phyloP scores from a whole-genome alignment of 108 stramenopile species.

The Cyclotella sp. region DNA sequence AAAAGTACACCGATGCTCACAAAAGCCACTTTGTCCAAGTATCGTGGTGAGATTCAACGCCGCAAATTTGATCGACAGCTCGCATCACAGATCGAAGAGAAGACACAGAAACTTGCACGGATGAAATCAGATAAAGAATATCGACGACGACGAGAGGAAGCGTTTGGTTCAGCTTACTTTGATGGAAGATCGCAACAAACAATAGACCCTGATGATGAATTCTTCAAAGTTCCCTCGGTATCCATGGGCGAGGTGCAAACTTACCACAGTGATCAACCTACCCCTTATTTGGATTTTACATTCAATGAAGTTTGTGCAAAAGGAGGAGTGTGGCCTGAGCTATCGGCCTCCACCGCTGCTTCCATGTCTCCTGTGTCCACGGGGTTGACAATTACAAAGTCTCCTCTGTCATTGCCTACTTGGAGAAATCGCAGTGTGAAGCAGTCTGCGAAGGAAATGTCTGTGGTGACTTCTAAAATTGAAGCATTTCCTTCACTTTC shows the following conservation, averaged over 20 bases:
- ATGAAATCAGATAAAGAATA: conserved; percentile 50
- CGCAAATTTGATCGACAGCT: conserved; percentile 63
- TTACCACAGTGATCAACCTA: not conserved
- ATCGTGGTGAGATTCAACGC: conserved; percentile 68
- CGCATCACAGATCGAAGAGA: conserved; percentile 60
- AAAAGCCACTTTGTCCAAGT: conserved; percentile 58
- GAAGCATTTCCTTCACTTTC: too few relatives aligned
- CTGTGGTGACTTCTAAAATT: too few relatives aligned
- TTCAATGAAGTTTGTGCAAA: conserved; percentile 38
- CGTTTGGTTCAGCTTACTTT: conserved; percentile 38
- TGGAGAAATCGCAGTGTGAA: too few relatives aligned
- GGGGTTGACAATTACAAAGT: too few relatives aligned
- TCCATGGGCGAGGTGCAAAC: conserved; percentile 12
- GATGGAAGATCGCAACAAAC: conserved; percentile 43
- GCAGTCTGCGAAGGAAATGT: too few relatives aligned
- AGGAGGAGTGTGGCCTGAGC: conserved; percentile 40
- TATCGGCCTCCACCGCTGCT: not conserved
- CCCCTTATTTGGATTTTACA: conserved; percentile 8
- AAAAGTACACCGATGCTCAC: conserved; percentile 58
- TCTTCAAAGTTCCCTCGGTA: conserved; percentile 52
- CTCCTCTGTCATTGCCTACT: too few relatives aligned
- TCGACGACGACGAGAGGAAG: conserved; percentile 47
- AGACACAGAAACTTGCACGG: conserved; percentile 50
- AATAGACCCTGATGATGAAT: conserved; percentile 73
- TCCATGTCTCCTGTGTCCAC: too few relatives aligned